These are phyloP conservation scores for Inga laurina DNA, from an alignment of 306 rosid species.

Conservation along the genomic window DNA sequence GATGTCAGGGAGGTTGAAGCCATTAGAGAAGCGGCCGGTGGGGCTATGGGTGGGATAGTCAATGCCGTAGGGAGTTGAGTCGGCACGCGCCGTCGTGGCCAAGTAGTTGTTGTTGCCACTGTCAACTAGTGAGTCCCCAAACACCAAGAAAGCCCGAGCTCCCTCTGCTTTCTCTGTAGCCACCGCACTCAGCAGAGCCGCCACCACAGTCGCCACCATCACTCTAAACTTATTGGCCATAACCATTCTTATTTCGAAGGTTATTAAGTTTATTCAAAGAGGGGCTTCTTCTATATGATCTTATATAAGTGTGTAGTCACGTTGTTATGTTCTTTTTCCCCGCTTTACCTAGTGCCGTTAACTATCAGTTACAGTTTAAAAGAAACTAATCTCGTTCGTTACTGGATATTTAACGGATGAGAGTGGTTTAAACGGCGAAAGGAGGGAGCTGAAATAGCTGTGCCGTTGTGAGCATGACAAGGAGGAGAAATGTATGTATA, in stretches of 20 bases:
- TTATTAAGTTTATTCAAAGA: background rate
- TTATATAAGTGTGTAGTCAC: slow-evolving; percentile 12
- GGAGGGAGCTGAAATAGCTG: background rate
- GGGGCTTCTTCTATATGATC: background rate
- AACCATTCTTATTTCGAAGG: background rate
- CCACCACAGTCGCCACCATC: background rate
- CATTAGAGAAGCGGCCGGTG: slow-evolving; percentile 74
- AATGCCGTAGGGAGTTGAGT: slow-evolving; percentile 60
- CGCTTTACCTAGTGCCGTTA: background rate
- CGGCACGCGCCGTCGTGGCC: slow-evolving; percentile 53
- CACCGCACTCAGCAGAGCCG: background rate
- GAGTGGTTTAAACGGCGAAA: background rate
- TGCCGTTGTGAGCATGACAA: background rate
- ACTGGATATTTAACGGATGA: background rate
- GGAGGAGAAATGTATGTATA: background rate
- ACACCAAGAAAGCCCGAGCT: slow-evolving; percentile 51
- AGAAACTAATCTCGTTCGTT: background rate
- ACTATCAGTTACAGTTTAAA: background rate
- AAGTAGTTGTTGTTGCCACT: slow-evolving; percentile 63
- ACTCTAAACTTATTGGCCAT: slow-evolving; percentile 1
- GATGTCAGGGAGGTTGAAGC: slow-evolving; percentile 63
- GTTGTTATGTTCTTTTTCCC: background rate
- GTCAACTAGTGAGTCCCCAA: slow-evolving; percentile 65
- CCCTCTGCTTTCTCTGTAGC: slow-evolving; percentile 28
- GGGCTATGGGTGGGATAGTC: slow-evolving; percentile 59